These are phyloP conservation scores for Candida albicans DNA, from an alignment of 1,139 yeast genomes.

Conservation along the genomic window DNA sequence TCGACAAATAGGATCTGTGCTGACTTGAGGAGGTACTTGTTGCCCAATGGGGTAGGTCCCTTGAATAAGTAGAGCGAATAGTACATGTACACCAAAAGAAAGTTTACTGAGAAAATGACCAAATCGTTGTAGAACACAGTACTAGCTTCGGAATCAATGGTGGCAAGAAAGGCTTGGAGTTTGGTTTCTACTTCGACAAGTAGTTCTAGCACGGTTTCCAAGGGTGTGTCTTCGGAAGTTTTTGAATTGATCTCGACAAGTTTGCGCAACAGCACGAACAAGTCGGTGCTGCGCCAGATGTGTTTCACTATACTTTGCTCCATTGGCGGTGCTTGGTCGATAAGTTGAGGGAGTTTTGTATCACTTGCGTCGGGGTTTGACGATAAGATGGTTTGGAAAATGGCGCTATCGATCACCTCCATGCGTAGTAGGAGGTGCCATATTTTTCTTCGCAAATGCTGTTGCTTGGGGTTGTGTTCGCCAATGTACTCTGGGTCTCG, in stretches of 20 bases:
- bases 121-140: slow-evolving; percentile 8
- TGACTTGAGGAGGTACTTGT: slow-evolving; percentile 26
- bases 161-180: background rate
- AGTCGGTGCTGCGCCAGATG: slow-evolving; percentile 13
- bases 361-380: slow-evolving; percentile 19
- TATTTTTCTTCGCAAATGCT: slow-evolving; percentile 48
- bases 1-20: slow-evolving; percentile 21
- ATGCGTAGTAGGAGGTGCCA: slow-evolving; percentile 28
- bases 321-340: slow-evolving; percentile 17
- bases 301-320: slow-evolving; percentile 21
- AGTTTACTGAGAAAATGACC: slow-evolving; percentile 14
- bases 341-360: slow-evolving; percentile 22
- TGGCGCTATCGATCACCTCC: slow-evolving; percentile 20
- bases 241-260: slow-evolving; percentile 12
- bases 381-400: slow-evolving; percentile 13
- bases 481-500: slow-evolving; percentile 47
- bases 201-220: slow-evolving; percentile 12
- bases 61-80: slow-evolving; percentile 20
- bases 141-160: slow-evolving; percentile 3
- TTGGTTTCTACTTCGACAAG: background rate
- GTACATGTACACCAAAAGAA: slow-evolving; percentile 22
- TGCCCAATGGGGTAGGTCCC: slow-evolving; percentile 17
- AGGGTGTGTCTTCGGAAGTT: slow-evolving; percentile 10
- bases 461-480: slow-evolving; percentile 3
- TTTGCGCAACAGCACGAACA: slow-evolving; percentile 9